A percentile compares a stretch with the other conserved stretches of the same genome.
These are phyloP conservation scores for Crotalaria pallida DNA, from an alignment of 306 rosid species.

Conservation along the genomic window DNA sequence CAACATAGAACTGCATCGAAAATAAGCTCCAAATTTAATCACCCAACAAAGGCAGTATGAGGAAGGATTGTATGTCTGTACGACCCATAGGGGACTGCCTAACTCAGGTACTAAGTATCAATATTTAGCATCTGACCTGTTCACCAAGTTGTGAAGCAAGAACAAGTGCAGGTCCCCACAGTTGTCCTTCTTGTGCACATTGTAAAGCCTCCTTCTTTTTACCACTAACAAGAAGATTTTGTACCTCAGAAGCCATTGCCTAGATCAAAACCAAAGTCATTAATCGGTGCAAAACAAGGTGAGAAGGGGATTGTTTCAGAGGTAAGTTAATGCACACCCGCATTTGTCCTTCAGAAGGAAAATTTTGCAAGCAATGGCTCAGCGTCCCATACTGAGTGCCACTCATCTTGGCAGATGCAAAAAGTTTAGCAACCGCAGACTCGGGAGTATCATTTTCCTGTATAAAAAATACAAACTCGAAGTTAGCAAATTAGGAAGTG, in stretches of 20 bases:
- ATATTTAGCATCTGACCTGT: slow-evolving; percentile 53
- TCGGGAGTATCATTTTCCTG: slow-evolving; percentile 84
- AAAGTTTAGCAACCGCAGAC: slow-evolving; percentile 78
- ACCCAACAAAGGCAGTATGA: slow-evolving; percentile 8
- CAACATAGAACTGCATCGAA: slow-evolving; percentile 77
- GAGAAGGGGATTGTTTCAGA: neutral
- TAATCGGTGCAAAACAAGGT: neutral
- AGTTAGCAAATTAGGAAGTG: neutral
- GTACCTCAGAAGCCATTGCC: slow-evolving; percentile 91
- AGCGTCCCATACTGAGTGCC: slow-evolving; percentile 42
- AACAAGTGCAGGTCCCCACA: slow-evolving; percentile 99
- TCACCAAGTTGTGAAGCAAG: slow-evolving; percentile 97
- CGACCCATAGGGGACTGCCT: neutral
- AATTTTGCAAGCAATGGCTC: slow-evolving; percentile 58
- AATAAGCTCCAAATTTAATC: slow-evolving; percentile 13
- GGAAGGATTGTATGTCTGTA: neutral
- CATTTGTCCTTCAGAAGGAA: slow-evolving; percentile 78
- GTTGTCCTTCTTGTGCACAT: slow-evolving; percentile 87
- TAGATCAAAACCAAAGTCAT: slow-evolving; percentile 34
- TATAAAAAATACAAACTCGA: slow-evolving; percentile 17
- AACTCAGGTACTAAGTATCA: slow-evolving; percentile 9
- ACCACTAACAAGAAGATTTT: slow-evolving; percentile 78
- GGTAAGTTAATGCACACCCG: slow-evolving; percentile 36
- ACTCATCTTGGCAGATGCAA: slow-evolving; percentile 56
- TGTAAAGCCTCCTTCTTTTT: slow-evolving; percentile 89